Evolutionary conservation across 2,329 filamentous ascomycete genomes (phyloP).

Genomic region (Ceratocystis papillata): DNA sequence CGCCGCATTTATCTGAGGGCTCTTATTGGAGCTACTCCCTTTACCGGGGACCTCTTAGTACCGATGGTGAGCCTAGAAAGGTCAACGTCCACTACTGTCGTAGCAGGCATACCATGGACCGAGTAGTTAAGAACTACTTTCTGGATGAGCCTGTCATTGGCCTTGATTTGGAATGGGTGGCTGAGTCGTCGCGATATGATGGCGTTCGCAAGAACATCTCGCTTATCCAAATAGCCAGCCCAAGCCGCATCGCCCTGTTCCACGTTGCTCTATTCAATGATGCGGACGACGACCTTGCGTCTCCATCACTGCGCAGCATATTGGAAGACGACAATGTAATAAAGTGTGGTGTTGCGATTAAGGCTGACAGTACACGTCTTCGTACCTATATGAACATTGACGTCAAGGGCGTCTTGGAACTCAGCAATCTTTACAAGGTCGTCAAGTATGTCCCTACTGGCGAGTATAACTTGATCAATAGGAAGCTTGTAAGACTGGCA

Average conservation of each 20-base stretch:
- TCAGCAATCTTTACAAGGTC: constrained; percentile 71
- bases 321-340: constrained; percentile 59
- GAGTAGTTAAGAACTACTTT: constrained; percentile 52
- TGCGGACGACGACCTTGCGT: constrained; percentile 46
- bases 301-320: constrained; percentile 57
- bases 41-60: constrained; percentile 45
- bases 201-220: constrained; percentile 60
- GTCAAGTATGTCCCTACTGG: constrained; percentile 52
- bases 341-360: constrained; percentile 69
- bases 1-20: constrained; percentile 35
- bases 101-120: constrained; percentile 55
- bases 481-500: constrained; percentile 53
- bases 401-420: constrained; percentile 59
- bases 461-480: constrained; percentile 49
- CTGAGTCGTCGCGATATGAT: constrained; percentile 37
- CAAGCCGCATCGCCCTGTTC: constrained; percentile 67
- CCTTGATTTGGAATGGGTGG: constrained; percentile 80
- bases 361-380: constrained; percentile 58
- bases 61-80: constrained; percentile 37
- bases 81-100: constrained; percentile 70
- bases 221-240: constrained; percentile 70
- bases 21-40: constrained; percentile 60
- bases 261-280: constrained; percentile 58
- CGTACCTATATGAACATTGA: constrained; percentile 54
- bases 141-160: constrained; percentile 60